Conservation (phyloP, 495 filamentous ascomycete species). For the Aspergillus biplanus region DNA sequence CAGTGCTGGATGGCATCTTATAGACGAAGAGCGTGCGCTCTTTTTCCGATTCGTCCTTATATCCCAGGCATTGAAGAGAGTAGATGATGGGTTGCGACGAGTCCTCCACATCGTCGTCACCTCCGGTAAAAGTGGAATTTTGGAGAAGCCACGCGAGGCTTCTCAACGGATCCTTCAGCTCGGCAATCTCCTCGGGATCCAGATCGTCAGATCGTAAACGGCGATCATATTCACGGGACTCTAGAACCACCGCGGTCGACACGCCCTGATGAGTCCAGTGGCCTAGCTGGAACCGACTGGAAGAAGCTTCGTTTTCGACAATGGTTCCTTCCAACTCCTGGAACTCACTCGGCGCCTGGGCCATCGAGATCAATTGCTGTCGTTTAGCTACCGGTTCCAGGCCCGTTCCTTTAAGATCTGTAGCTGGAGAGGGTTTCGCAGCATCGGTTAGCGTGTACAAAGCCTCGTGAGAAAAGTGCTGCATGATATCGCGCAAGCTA, state of each 20-base stretch:
- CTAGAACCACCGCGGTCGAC: slow-evolving; percentile 19
- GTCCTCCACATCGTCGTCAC: neutral
- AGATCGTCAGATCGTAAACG: slow-evolving; percentile 24
- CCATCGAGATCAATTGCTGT: slow-evolving; percentile 13
- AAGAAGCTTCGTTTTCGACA: slow-evolving; percentile 16
- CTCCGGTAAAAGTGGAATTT: slow-evolving; percentile 23
- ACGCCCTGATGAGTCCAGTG: slow-evolving; percentile 17
- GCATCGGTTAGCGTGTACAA: slow-evolving; percentile 13
- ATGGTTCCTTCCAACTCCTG: slow-evolving; percentile 24
- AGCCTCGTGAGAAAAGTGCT: slow-evolving; percentile 27
- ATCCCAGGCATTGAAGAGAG: slow-evolving; percentile 26
- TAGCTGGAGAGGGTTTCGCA: slow-evolving; percentile 1
- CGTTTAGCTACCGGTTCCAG: slow-evolving; percentile 26
- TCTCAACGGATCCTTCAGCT: slow-evolving; percentile 24
- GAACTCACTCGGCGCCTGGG: slow-evolving; percentile 25
- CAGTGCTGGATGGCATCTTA: slow-evolving; percentile 18
- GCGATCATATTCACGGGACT: slow-evolving; percentile 28
- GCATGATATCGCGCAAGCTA: slow-evolving; percentile 25
- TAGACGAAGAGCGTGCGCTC: slow-evolving; percentile 26
- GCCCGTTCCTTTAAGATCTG: slow-evolving; percentile 24
- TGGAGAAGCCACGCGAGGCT: slow-evolving; percentile 28
- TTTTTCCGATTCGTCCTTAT: slow-evolving; percentile 25
- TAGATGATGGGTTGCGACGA: slow-evolving; percentile 28
- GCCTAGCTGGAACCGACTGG: slow-evolving; percentile 22
- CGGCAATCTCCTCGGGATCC: slow-evolving; percentile 21